These are phyloP conservation scores for Fusarium xyrophilum DNA, from an alignment of 2,329 filamentous ascomycete genomes.

Conservation along the genomic window DNA sequence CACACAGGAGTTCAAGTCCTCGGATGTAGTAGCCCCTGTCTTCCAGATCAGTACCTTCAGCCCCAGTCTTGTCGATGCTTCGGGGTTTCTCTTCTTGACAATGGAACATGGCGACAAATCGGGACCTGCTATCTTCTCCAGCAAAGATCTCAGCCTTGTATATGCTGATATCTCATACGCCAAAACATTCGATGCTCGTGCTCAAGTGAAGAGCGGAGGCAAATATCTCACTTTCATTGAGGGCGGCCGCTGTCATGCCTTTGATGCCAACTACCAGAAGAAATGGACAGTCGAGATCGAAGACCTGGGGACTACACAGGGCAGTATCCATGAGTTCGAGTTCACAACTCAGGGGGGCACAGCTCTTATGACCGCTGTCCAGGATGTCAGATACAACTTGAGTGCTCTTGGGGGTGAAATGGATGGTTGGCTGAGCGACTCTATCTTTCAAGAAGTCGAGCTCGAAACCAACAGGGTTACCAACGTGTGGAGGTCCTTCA, in stretches of 20 bases:
- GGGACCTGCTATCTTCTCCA: slow-evolving; percentile 36
- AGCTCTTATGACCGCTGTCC: slow-evolving; percentile 35
- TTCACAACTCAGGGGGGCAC: slow-evolving; percentile 27
- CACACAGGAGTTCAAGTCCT: slow-evolving; percentile 32
- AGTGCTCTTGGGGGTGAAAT: slow-evolving; percentile 29
- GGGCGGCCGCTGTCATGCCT: slow-evolving; percentile 28
- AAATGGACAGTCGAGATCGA: slow-evolving; percentile 30
- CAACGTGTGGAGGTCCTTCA: slow-evolving; percentile 39
- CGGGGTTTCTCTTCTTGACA: slow-evolving; percentile 32
- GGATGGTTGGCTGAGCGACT: slow-evolving; percentile 36
- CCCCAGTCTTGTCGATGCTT: slow-evolving; percentile 23
- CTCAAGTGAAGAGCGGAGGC: slow-evolving; percentile 20
- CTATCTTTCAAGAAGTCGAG: slow-evolving; percentile 36
- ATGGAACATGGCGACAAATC: slow-evolving; percentile 26
- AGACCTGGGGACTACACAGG: slow-evolving; percentile 19
- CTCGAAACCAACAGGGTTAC: slow-evolving; percentile 33
- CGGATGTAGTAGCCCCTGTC: slow-evolving; percentile 27
- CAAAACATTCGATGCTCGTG: slow-evolving; percentile 32
- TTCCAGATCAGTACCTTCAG: slow-evolving; percentile 36
- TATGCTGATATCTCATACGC: slow-evolving; percentile 33
- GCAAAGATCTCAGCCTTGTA: slow-evolving; percentile 35
- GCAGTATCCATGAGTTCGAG: slow-evolving; percentile 38
- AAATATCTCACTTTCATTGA: slow-evolving; percentile 38
- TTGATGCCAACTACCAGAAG: slow-evolving; percentile 33
- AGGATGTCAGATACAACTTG: slow-evolving; percentile 37